These are phyloP conservation scores for Nadsonia commutata DNA, from an alignment of 1,139 yeast species.

Conservation along the genomic window DNA sequence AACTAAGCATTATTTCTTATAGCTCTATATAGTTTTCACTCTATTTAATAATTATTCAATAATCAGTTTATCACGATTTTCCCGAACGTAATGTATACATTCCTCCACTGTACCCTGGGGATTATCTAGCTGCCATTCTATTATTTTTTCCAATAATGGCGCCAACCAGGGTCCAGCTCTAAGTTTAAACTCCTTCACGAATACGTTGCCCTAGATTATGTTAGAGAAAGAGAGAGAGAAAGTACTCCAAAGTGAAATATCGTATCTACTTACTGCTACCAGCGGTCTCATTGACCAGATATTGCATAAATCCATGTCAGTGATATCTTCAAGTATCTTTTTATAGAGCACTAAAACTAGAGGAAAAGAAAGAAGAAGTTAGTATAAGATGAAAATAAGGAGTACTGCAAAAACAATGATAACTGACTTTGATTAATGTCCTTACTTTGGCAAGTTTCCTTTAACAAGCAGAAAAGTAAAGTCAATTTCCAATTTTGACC, in stretches of 20 bases:
- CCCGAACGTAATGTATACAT: conserved; percentile 21
- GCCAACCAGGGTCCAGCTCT: conserved; percentile 83
- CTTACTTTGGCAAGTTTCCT: conserved; percentile 6
- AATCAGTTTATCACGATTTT: conserved; percentile 5
- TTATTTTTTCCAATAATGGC: conserved; percentile 35
- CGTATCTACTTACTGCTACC: conserved; percentile 12
- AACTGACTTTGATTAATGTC: conserved; percentile 3
- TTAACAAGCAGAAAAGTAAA: conserved; percentile 15
- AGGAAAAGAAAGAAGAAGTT: background rate
- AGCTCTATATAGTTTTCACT: background rate
- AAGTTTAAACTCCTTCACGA: conserved; percentile 32
- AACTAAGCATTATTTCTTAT: too few species aligned
- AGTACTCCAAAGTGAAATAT: conserved; percentile 1
- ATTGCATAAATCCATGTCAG: conserved; percentile 12
- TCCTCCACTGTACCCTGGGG: conserved; percentile 41
- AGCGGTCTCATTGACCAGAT: conserved; percentile 24
- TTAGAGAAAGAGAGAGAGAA: background rate
- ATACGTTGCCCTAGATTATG: conserved; percentile 52
- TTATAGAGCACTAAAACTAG: conserved; percentile 6
- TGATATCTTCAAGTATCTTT: conserved; percentile 12
- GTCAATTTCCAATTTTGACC: conserved; percentile 39
- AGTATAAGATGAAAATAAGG: background rate
- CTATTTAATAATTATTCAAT: background rate
- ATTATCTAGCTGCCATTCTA: conserved; percentile 64
- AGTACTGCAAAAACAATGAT: background rate